Evolutionary conservation across 2,329 filamentous ascomycete genomes (phyloP), one percentile per base, ranked within the genome.

Genomic region (Allantophomopsis lycopodina): DNA sequence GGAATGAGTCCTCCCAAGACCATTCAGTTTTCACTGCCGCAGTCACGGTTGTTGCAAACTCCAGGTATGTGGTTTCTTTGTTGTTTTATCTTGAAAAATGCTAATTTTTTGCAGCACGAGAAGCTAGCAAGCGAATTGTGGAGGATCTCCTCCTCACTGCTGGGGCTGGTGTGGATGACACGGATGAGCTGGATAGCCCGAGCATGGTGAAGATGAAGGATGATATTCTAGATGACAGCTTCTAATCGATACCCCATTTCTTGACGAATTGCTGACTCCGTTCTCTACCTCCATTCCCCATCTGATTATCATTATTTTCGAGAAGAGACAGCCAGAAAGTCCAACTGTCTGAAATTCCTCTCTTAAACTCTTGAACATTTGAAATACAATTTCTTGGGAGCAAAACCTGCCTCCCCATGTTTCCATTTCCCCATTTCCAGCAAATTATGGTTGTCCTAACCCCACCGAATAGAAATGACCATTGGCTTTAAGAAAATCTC

Each of bases 1-100:
- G 84, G 79, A 5, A 80, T 87, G 60, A 94, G 85, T 53, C 91
- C 91, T 20, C 91, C 91, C 0, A 96, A 96, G 66, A 91, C 85
- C 10, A 88, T 93, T 44, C 83, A 88, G 53, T 93, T 93, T 57
- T 79, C 82, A 35, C 62, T 93, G 36, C 83, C 83, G 38, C 80
- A 81, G 39, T 83, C 78, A 32, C 79, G 83, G 54, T 62, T 93
- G 16, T 59, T 89, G 56, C 84, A 88, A 57, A 93, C 85, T 37
- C 85, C 84, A 45, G 79, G 79, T 83, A 61, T 55, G 73, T 54
- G 35, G 15, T 5, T 40, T 30, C 32, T 43, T 17, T 8, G 5
- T 15, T 37, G 39, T 14, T 41, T 16, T 31, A 5, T 30, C 10
- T 8, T 6, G 8, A 33, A 15, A 13, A 32, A 35, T 18, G 32